Evolutionary conservation across 2,329 filamentous ascomycete genomes (phyloP).

Genomic region (Aureobasidium sp.): DNA sequence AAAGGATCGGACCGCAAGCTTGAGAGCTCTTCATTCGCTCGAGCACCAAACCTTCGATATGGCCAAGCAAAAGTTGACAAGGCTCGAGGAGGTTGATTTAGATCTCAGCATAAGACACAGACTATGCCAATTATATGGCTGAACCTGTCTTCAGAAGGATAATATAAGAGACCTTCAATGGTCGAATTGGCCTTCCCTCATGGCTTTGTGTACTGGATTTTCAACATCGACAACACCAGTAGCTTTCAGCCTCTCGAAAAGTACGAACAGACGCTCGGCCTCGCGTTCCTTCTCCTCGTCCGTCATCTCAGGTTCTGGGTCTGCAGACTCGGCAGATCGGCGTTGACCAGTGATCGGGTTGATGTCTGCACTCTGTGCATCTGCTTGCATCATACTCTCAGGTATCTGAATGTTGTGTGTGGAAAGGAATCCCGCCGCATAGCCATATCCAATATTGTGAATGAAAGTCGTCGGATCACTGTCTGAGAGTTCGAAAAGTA

Average conservation of each 20-base stretch:
- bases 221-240: constrained; percentile 71
- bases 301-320: constrained; percentile 72
- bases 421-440: constrained; percentile 82
- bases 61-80: no score
- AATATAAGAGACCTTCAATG: constrained; percentile 44
- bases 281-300: constrained; percentile 87
- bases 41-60: no score
- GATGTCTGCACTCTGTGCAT: constrained; percentile 41
- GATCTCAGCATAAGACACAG: no score
- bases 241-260: constrained; percentile 74
- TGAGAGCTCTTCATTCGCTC: no score
- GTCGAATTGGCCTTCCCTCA: constrained; percentile 63
- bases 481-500: constrained; percentile 83
- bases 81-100: no score
- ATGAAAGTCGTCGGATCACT: constrained; percentile 75
- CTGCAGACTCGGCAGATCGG: constrained; percentile 24
- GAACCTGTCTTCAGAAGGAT: no score
- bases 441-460: constrained; percentile 89
- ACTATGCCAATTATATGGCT: no score
- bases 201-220: constrained; percentile 68
- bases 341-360: constrained; percentile 88
- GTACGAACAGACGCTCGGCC: constrained; percentile 78
- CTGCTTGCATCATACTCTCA: constrained; percentile 54
- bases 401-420: constrained; percentile 76
- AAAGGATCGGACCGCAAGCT: no score